phyloP scores from a whole-genome alignment of 495 filamentous ascomycete species.

The Eremomyces bilateralis region DNA sequence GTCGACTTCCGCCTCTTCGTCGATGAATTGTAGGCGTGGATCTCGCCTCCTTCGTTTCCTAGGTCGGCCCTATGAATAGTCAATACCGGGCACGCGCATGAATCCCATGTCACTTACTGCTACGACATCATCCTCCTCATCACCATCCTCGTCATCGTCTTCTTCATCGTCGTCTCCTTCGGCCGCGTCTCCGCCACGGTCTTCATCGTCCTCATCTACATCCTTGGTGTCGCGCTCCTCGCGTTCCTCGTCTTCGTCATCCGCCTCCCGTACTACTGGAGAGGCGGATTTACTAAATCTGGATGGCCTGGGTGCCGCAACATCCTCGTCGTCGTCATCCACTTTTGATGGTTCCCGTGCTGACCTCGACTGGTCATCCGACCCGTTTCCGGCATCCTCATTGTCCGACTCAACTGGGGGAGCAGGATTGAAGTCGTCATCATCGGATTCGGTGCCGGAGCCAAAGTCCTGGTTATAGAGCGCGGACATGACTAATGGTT shows the following conservation, averaged over 20 bases:
- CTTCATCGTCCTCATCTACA: constrained; percentile 25
- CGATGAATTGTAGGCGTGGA: constrained; percentile 61
- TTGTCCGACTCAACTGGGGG: constrained; percentile 46
- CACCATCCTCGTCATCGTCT: constrained; percentile 15
- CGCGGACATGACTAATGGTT: too few species aligned
- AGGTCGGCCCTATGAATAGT: constrained; percentile 36
- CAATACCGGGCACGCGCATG: neutral
- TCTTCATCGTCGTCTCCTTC: constrained; percentile 9
- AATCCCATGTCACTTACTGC: too few species aligned
- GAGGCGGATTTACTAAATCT: too few species aligned
- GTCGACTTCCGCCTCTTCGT: constrained; percentile 92
- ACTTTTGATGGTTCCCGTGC: too few species aligned
- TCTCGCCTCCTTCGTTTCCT: constrained; percentile 53
- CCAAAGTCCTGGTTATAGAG: too few species aligned
- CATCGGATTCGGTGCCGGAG: constrained; percentile 61
- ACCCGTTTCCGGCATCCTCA: constrained; percentile 26
- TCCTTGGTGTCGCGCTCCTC: neutral
- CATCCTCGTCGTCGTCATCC: too few species aligned
- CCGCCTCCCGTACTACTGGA: too few species aligned
- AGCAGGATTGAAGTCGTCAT: constrained; percentile 61
- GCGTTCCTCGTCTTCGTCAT: constrained; percentile 23
- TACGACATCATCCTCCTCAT: constrained; percentile 13
- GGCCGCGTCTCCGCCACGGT: constrained; percentile 10
- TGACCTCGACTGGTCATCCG: constrained; percentile 8
- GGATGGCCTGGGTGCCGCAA: too few species aligned